phyloP scores from a whole-genome alignment of 441 rosid genomes.

The Macaranga tanarius region DNA sequence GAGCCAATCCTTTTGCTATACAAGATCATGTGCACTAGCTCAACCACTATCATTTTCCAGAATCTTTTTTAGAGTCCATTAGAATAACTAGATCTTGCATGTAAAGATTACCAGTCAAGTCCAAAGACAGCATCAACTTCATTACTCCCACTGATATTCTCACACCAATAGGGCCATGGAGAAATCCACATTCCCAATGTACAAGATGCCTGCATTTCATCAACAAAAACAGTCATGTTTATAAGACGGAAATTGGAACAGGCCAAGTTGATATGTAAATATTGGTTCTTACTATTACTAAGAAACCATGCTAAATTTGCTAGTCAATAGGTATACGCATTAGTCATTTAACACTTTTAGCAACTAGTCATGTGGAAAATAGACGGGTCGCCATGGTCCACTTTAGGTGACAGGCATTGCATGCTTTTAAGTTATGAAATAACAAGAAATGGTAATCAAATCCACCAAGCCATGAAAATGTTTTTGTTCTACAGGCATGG shows the following conservation, averaged over 20 bases:
- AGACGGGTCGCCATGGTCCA: no score
- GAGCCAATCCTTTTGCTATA: background rate
- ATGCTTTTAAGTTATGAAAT: background rate
- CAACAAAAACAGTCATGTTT: background rate
- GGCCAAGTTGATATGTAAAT: background rate
- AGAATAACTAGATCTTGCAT: constrained; percentile 17
- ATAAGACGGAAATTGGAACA: background rate
- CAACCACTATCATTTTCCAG: background rate
- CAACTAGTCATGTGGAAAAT: background rate
- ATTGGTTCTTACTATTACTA: background rate
- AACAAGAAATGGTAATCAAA: background rate
- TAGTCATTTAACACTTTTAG: background rate
- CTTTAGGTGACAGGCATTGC: no score
- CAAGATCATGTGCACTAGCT: constrained; percentile 6
- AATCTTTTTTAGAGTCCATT: constrained; percentile 1
- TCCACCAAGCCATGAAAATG: background rate
- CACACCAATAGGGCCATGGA: constrained; percentile 9
- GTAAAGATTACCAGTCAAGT: constrained; percentile 1
- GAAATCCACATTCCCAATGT: constrained; percentile 18
- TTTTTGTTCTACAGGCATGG: background rate
- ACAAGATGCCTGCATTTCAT: constrained; percentile 25
- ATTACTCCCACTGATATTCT: background rate
- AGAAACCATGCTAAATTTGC: background rate
- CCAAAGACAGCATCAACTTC: background rate
- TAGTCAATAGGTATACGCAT: background rate